These are phyloP conservation scores for Debaryomyces castellii DNA, from an alignment of 805 yeast genomes.

Conservation along the genomic window DNA sequence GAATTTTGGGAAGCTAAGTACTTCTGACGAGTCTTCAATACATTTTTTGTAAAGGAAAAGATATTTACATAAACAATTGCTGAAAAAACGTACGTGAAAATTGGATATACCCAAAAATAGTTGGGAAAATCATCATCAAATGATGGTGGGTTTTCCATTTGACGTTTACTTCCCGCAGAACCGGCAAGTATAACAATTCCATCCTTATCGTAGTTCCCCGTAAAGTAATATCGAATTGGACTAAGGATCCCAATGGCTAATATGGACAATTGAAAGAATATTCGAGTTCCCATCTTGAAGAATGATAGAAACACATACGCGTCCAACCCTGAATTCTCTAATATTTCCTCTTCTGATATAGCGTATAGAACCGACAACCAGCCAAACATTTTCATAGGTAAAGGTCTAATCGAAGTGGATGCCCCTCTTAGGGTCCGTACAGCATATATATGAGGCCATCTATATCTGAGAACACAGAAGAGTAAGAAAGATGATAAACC, in stretches of 20 bases:
- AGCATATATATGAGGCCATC: constrained; percentile 59
- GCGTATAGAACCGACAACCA: constrained; percentile 69
- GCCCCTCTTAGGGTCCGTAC: constrained; percentile 50
- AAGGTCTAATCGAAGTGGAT: constrained; percentile 34
- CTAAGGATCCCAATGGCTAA: constrained; percentile 46
- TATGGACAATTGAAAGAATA: constrained; percentile 61
- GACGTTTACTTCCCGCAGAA: not conserved
- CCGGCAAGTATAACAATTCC: constrained; percentile 13
- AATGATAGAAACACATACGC: constrained; percentile 58
- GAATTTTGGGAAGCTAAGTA: constrained; percentile 61
- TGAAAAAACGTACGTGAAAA: constrained; percentile 57
- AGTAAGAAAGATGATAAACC: constrained; percentile 46
- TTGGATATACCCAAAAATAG: constrained; percentile 52
- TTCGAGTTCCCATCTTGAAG: constrained; percentile 67
- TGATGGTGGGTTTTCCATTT: constrained; percentile 9
- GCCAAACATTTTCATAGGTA: constrained; percentile 59
- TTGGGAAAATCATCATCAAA: constrained; percentile 36
- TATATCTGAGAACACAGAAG: constrained; percentile 51
- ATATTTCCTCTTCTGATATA: constrained; percentile 72
- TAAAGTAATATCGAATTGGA: constrained; percentile 39
- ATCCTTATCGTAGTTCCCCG: constrained; percentile 45
- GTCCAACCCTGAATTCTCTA: constrained; percentile 88
- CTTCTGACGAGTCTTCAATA: constrained; percentile 53
- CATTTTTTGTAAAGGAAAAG: constrained; percentile 46
- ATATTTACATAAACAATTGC: constrained; percentile 45